Evolutionary conservation across 805 yeast genomes (phyloP), one percentile per base, ranked within the genome.

Genomic region (Teunomyces stri): DNA sequence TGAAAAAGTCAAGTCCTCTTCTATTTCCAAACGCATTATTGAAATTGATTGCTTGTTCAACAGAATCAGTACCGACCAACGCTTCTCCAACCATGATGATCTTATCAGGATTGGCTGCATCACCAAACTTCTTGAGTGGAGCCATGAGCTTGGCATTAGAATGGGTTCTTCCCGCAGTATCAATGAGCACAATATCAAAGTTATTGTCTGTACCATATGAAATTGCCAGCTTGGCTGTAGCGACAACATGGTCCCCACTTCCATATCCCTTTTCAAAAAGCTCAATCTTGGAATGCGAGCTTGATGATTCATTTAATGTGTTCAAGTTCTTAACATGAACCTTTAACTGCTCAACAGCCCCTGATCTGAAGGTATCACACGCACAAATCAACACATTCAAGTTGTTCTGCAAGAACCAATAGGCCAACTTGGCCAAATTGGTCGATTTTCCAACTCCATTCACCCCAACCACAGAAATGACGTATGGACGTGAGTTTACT

Each of bases 1-100:
- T 85, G 69, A 92, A 94, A 62, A 91, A 94, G 65, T 94, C 97
- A 38, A 92, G 71, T 35, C 80, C 76, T 46, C 98, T 74, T 33
- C 76, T 79, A 47, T 84, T 83, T 16, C 98, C 98, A 68, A 94
- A 92, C 0, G 97, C 97, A 56, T 83, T 81, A 62, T 92, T 91
- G 72, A 92, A 92, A 63, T 94, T 91, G 44, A 81, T 81, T 0
- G 98, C 98, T 65, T 92, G 99, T 65, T 87, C 87, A 3, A 94
- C 97, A 1, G 97, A 89, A 63, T 92, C 99, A 0, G 98, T 91
- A 13, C 99, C 99, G 1, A 92, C 98, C 33, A 92, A 73, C 0
- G 99, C 99, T 67, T 92, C 99, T 36, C 97, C 98, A 15, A 92
- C 99, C 98, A 94, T 94, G 61, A 92, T 91, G 58, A 92, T 92